Evolutionary conservation across 2,329 filamentous ascomycete genomes (phyloP).

Genomic region (Stachybotrys echinatus): DNA sequence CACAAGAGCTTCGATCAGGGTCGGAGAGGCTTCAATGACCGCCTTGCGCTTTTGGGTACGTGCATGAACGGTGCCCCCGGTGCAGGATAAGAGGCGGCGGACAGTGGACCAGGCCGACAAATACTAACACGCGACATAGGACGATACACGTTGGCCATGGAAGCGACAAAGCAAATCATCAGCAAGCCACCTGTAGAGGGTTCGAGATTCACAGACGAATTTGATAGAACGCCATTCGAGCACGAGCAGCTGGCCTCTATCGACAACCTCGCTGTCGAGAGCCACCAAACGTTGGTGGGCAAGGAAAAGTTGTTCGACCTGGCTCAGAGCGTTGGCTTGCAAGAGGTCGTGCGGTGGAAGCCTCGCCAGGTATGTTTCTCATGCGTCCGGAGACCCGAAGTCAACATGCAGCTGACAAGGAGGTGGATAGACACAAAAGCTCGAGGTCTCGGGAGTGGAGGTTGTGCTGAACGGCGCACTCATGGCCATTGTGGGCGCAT

Average conservation of each 20-base stretch:
- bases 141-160: conserved; percentile 31
- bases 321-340: conserved; percentile 65
- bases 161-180: conserved; percentile 32
- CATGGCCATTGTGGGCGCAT: conserved; percentile 80
- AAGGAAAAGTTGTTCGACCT: conserved; percentile 63
- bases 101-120: not conserved
- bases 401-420: conserved; percentile 4
- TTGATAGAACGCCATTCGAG: conserved; percentile 59
- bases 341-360: conserved; percentile 80
- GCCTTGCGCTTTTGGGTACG: conserved; percentile 81
- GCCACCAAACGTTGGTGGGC: conserved; percentile 57
- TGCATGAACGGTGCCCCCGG: not conserved
- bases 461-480: conserved; percentile 72
- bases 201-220: conserved; percentile 33
- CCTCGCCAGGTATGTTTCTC: conserved; percentile 65
- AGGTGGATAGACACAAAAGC: conserved; percentile 50
- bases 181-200: conserved; percentile 21
- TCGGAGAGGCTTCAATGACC: conserved; percentile 88
- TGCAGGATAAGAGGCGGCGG: not conserved
- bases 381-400: not conserved
- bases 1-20: conserved; percentile 99
- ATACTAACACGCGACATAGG: conserved; percentile 17
- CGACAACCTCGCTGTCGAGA: conserved; percentile 60
- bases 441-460: conserved; percentile 67
- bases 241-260: conserved; percentile 69